A percentile compares a stretch with the other conserved stretches of the same genome.
phyloP scores from a whole-genome alignment of 306 rosid genomes.

The Glycyrrhiza uralensis region DNA sequence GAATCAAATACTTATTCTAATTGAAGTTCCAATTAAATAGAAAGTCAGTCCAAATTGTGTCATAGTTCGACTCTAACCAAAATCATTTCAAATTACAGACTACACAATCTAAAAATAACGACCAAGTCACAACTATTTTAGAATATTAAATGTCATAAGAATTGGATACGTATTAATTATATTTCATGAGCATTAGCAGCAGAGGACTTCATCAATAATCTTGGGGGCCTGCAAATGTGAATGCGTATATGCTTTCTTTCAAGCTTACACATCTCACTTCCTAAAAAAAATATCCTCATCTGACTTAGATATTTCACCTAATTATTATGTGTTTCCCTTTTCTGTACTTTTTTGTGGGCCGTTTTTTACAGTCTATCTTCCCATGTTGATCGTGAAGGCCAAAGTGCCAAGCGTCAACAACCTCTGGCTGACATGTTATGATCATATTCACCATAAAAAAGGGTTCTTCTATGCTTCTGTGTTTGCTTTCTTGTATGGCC shows the following conservation, averaged over 20 bases:
- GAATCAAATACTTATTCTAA: too few relatives aligned
- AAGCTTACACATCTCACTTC: neutral
- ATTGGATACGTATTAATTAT: too few relatives aligned
- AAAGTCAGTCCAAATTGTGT: too few relatives aligned
- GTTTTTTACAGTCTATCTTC: neutral
- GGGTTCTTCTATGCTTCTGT: neutral
- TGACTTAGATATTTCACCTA: neutral
- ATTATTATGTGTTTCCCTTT: neutral
- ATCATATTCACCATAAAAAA: neutral
- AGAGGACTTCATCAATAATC: too few relatives aligned
- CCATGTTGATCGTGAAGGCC: neutral
- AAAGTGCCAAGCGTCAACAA: neutral
- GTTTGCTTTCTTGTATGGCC: slow-evolving; percentile 14
- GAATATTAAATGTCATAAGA: too few relatives aligned
- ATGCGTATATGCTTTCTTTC: neutral
- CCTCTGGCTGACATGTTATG: neutral
- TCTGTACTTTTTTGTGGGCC: neutral
- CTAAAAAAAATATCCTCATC: neutral
- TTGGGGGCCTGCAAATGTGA: neutral
- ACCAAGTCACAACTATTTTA: too few relatives aligned
- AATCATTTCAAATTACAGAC: too few relatives aligned
- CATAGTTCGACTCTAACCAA: too few relatives aligned
- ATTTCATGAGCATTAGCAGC: too few relatives aligned
- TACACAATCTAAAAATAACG: too few relatives aligned
- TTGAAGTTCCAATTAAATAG: too few relatives aligned